Conservation (phyloP, 495 filamentous ascomycete genomes). For the Lophiotrema nucula region DNA sequence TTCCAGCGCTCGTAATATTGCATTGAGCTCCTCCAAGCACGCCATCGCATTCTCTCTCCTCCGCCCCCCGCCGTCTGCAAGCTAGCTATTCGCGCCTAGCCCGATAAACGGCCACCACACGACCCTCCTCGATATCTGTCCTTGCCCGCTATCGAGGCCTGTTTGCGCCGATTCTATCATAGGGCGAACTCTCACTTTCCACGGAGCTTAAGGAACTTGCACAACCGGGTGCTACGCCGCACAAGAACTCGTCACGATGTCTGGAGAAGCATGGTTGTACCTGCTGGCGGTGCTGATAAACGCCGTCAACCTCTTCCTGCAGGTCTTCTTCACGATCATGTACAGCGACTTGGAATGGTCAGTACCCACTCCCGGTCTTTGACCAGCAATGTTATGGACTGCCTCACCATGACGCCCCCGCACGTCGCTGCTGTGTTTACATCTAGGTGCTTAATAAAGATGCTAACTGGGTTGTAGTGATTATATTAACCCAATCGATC, state of each 20-base stretch:
- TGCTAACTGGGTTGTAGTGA: slow-evolving; percentile 58
- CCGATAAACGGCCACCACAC: slow-evolving; percentile 26
- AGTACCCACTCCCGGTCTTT: slow-evolving; percentile 31
- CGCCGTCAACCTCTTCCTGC: slow-evolving; percentile 99
- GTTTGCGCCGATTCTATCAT: slow-evolving; percentile 1
- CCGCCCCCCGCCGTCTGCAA: slow-evolving; percentile 9
- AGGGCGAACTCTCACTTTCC: background rate
- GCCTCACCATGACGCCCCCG: background rate
- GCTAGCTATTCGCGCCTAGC: slow-evolving; percentile 24
- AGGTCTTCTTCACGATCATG: slow-evolving; percentile 99
- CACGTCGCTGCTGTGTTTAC: too few relatives aligned
- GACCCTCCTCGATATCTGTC: slow-evolving; percentile 13
- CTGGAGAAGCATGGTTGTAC: slow-evolving; percentile 99
- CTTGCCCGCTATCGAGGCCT: background rate
- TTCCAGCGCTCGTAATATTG: background rate
- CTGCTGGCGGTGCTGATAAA: slow-evolving; percentile 98
- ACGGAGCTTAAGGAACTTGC: background rate
- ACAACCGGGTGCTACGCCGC: slow-evolving; percentile 23
- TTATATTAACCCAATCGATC: slow-evolving; percentile 99
- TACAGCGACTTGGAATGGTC: slow-evolving; percentile 98
- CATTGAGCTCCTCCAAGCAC: background rate
- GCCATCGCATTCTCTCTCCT: slow-evolving; percentile 3
- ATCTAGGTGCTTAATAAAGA: too few relatives aligned
- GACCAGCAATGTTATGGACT: background rate
- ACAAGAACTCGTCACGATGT: slow-evolving; percentile 66